phyloP scores from a whole-genome alignment of 352 stramenopile genomes.

The Pythium utonaiense region DNA sequence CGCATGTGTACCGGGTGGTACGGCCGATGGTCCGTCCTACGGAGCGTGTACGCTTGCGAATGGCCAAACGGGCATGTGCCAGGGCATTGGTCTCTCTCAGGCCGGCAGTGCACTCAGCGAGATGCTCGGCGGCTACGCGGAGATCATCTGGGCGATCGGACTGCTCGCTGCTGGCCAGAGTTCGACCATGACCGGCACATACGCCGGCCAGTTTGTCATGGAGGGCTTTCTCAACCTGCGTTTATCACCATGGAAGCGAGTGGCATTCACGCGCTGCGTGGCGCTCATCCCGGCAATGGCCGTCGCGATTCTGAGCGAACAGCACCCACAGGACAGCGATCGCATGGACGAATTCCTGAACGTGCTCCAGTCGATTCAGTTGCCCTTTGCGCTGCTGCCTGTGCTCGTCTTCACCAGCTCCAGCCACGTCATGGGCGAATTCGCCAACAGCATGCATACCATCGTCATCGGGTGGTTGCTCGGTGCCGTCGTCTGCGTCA shows the following conservation, averaged over 20 bases:
- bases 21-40: slow-evolving; percentile 41
- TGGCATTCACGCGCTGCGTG: slow-evolving; percentile 86
- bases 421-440: slow-evolving; percentile 75
- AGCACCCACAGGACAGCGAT: slow-evolving; percentile 79
- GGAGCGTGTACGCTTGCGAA: slow-evolving; percentile 55
- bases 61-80: slow-evolving; percentile 64
- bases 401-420: slow-evolving; percentile 87
- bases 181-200: slow-evolving; percentile 96
- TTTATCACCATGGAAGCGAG: slow-evolving; percentile 80
- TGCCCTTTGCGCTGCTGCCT: slow-evolving; percentile 90
- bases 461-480: slow-evolving; percentile 55
- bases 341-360: slow-evolving; percentile 90
- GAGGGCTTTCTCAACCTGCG: slow-evolving; percentile 94
- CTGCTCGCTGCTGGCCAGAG: slow-evolving; percentile 93
- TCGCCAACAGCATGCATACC: slow-evolving; percentile 47
- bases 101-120: slow-evolving; percentile 75
- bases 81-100: slow-evolving; percentile 86
- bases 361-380: slow-evolving; percentile 90
- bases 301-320: slow-evolving; percentile 84
- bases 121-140: slow-evolving; percentile 78
- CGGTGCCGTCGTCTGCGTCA: slow-evolving; percentile 56
- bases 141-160: slow-evolving; percentile 92
- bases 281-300: slow-evolving; percentile 87
- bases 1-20: slow-evolving; percentile 61
- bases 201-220: slow-evolving; percentile 97